A percentile compares a stretch with the other conserved stretches of the same genome.
These are phyloP conservation scores for Saururus chinensis DNA, from an alignment of 164 flowering plant species.

Conservation along the genomic window DNA sequence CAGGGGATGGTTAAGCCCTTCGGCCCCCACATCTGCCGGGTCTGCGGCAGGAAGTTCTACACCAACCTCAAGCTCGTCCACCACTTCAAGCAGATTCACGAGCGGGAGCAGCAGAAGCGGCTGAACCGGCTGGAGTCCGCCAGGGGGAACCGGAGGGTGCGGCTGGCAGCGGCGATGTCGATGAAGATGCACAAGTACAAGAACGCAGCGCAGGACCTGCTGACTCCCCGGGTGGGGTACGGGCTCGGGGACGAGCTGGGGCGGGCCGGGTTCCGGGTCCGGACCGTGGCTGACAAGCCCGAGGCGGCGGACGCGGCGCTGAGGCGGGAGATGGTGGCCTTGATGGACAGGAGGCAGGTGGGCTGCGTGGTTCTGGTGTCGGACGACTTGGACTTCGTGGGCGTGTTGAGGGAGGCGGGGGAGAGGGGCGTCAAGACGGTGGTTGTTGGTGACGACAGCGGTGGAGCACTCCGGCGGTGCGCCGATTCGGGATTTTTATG, in stretches of 20 bases:
- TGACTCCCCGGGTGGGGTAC: constrained; percentile 62
- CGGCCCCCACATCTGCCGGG: constrained; percentile 47
- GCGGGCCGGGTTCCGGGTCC: constrained; percentile 74
- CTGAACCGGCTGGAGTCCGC: constrained; percentile 62
- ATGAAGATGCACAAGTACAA: constrained; percentile 88
- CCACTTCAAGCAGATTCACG: constrained; percentile 75
- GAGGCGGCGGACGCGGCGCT: constrained; percentile 61
- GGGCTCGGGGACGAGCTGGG: constrained; percentile 70
- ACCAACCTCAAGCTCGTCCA: constrained; percentile 48
- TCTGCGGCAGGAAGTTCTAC: constrained; percentile 75
- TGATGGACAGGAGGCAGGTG: constrained; percentile 47
- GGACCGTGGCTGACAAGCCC: constrained; percentile 50
- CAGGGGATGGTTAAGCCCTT: too few species aligned
- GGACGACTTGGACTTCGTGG: constrained; percentile 67
- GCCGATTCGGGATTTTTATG: constrained; percentile 75
- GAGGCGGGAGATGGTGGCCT: constrained; percentile 59
- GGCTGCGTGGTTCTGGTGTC: constrained; percentile 81
- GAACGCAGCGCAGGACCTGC: constrained; percentile 43
- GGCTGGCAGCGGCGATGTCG: constrained; percentile 53
- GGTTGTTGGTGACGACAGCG: constrained; percentile 62
- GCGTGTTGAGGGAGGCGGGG: constrained; percentile 61
- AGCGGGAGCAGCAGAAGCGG: constrained; percentile 64
- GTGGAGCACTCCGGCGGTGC: constrained; percentile 62
- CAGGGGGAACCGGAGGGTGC: constrained; percentile 48
- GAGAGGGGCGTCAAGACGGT: constrained; percentile 70